Percentiles rank a stretch among this genome's conserved stretches.
phyloP scores from a whole-genome alignment of 257 asterid genomes.

The Rubia yunnanensis region DNA sequence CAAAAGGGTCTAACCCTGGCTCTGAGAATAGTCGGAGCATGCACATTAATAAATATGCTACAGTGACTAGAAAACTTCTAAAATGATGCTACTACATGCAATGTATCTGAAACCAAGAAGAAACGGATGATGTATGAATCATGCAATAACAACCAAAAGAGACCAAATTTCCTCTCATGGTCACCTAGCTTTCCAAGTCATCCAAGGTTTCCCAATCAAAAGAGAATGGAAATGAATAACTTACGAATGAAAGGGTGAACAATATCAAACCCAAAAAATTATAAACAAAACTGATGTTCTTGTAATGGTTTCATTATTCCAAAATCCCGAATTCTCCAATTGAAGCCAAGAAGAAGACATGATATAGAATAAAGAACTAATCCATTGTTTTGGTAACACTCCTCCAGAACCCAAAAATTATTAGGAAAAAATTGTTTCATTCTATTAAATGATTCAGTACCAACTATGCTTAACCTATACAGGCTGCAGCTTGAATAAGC shows the following conservation, averaged over 20 bases:
- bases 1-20: constrained; percentile 89
- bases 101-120: not conserved
- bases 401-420: not conserved
- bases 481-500: not conserved
- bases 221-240: too few species aligned
- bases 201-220: too few species aligned
- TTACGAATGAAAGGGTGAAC: too few species aligned
- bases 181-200: too few species aligned
- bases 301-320: not conserved
- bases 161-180: too few species aligned
- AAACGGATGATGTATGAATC: not conserved
- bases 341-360: not conserved
- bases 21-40: constrained; percentile 25
- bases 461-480: not conserved
- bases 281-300: not conserved
- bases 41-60: constrained; percentile 1
- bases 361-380: not conserved
- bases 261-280: too few species aligned
- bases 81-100: not conserved
- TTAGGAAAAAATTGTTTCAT: too few species aligned
- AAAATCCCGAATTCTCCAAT: not conserved
- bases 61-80: not conserved
- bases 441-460: not conserved
- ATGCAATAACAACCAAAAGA: too few species aligned
- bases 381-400: not conserved